Conservation (phyloP, 441 rosid species). For the Caryocar brasiliense region DNA sequence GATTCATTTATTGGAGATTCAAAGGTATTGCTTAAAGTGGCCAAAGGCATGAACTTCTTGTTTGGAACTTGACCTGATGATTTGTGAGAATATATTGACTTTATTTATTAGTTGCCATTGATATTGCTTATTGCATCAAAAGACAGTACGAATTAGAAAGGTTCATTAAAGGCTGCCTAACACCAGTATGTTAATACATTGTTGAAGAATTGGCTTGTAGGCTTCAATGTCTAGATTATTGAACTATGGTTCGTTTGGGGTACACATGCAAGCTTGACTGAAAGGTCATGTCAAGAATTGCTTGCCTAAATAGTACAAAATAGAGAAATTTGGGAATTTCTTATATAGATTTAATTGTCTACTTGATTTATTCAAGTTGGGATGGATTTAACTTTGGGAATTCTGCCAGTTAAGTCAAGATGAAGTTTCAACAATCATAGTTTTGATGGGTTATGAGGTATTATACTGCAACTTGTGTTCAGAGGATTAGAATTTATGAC, state of each 20-base stretch:
- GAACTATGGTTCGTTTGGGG: too few relatives aligned
- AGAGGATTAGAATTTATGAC: too few relatives aligned
- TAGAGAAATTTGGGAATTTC: neutral
- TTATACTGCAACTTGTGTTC: too few relatives aligned
- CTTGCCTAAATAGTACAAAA: neutral
- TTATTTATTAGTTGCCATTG: neutral
- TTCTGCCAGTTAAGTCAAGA: neutral
- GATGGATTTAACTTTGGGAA: neutral
- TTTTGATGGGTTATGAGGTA: too few relatives aligned
- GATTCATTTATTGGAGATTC: slow-evolving; percentile 77
- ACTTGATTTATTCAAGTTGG: neutral
- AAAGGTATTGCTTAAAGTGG: slow-evolving; percentile 35
- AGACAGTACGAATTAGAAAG: neutral
- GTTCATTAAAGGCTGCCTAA: neutral
- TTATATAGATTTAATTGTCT: neutral
- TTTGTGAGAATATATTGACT: neutral
- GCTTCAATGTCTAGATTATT: too few relatives aligned
- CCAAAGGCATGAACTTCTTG: neutral
- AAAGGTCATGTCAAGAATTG: too few relatives aligned
- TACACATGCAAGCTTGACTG: too few relatives aligned
- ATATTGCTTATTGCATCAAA: neutral
- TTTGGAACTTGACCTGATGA: neutral
- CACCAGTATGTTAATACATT: neutral
- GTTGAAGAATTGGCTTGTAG: too few relatives aligned
- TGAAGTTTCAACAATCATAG: slow-evolving; percentile 2